phyloP scores from a whole-genome alignment of 2,329 filamentous ascomycete genomes.

The Albifimbria verrucaria region DNA sequence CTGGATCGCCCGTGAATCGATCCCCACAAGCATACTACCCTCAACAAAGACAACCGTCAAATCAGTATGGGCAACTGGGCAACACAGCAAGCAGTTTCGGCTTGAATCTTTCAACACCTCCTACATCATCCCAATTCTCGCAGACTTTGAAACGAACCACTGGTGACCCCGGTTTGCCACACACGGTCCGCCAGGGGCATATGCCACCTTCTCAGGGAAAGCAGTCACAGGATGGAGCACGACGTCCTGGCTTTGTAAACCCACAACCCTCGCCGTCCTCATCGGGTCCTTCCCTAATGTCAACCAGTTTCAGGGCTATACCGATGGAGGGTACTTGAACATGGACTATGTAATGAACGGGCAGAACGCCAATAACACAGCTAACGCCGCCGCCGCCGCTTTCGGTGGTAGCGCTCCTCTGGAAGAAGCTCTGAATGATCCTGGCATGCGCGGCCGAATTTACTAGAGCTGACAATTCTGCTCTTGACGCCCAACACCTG shows the following conservation, averaged over 20 bases:
- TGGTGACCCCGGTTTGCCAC: conserved; percentile 1
- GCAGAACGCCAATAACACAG: conserved; percentile 11
- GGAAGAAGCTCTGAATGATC: conserved; percentile 15
- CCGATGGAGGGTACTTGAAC: conserved; percentile 18
- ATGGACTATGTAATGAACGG: conserved; percentile 21
- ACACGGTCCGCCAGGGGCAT: conserved; percentile 7
- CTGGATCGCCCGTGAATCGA: conserved; percentile 3
- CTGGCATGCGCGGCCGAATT: conserved; percentile 15
- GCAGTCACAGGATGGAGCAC: conserved; percentile 9
- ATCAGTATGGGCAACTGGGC: conserved; percentile 10
- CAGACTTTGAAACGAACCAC: conserved; percentile 14
- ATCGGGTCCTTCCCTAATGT: conserved; percentile 9
- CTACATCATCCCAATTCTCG: conserved; percentile 11
- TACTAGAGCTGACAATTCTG: too few relatives aligned
- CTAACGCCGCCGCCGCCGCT: conserved; percentile 6
- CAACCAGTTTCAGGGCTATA: conserved; percentile 14
- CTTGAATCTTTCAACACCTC: conserved; percentile 6
- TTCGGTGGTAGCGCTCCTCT: conserved; percentile 15
- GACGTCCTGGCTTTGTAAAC: conserved; percentile 7
- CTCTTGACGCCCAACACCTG: too few relatives aligned
- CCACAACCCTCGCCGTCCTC: conserved; percentile 12
- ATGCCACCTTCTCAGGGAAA: conserved; percentile 6
- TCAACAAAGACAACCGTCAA: conserved; percentile 15
- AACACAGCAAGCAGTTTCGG: conserved; percentile 9
- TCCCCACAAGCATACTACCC: conserved; percentile 8